Evolutionary conservation across 371 early-diverging fungal species (phyloP), one percentile per base, ranked within the genome.

Genomic region (Funneliformis caledonium): DNA sequence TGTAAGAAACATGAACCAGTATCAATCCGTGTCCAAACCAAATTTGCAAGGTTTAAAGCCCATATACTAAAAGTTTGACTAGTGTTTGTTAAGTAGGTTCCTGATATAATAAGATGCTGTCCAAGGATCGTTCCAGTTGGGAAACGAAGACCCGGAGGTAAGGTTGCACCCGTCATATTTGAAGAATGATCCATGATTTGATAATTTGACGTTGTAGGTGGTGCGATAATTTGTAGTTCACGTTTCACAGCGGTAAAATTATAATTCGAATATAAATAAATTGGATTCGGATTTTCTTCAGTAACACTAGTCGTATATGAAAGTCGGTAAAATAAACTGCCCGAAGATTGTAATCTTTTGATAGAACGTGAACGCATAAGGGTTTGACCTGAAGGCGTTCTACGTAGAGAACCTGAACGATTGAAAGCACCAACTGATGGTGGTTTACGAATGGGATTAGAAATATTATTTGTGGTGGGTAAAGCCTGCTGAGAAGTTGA

Each of bases 91-190:
- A 94, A 88, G 74, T 91, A 91, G 50, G 93, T 94, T 56, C 95
- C 95, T 4, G 93, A 89, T 82, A 95, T 85, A 1, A 95, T 82
- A 80, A 94, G 80, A 45, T 93, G 91, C 80, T 93, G 93, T 19
- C 94, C 93, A 5, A 92, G 81, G 22, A 92, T 81, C 61, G 88
- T 85, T 1, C 90, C 91, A 19, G 91, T 89, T 10, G 95, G 95
- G 74, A 95, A 95, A 19, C 95, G 90, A 69, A 95, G 87, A 4
- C 94, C 95, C 2, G 95, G 95, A 19, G 95, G 95, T 67, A 92
- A 81, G 10, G 83, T 73, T 6, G 85, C 84, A 26, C 93, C 93
- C 0, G 89, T 84, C 88, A 93, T 92, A 26, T 87, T 88, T 4
- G 85, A 83, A 1, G 93, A 92, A 61, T 93, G 89, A 80, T 93